Conservation (phyloP, 1,284 basidiomycete species). For the Ceratobasidium sp. region DNA sequence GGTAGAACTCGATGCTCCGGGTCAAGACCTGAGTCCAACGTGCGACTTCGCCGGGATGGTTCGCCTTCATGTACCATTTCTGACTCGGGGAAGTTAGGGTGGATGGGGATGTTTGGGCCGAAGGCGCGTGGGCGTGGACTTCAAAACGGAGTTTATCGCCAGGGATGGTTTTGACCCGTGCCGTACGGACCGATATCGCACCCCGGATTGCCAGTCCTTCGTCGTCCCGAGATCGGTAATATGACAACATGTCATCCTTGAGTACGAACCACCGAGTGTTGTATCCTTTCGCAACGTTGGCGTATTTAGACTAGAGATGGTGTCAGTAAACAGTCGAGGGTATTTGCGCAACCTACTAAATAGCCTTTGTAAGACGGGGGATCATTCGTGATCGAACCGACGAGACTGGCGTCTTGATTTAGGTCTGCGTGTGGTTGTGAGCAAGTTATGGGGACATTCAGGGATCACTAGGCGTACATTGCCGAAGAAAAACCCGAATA, state of each 20-base stretch:
- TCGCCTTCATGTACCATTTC: constrained; percentile 93
- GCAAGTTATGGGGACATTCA: constrained; percentile 5
- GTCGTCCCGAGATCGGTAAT: constrained; percentile 93
- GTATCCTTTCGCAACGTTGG: constrained; percentile 91
- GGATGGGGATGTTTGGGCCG: constrained; percentile 53
- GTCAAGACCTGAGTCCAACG: constrained; percentile 86
- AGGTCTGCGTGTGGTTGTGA: constrained; percentile 64
- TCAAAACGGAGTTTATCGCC: constrained; percentile 84
- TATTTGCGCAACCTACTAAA: constrained; percentile 56
- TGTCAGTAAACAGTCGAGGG: not conserved
- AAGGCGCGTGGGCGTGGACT: constrained; percentile 67
- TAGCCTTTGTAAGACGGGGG: constrained; percentile 83
- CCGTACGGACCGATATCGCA: constrained; percentile 89
- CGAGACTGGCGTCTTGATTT: constrained; percentile 79
- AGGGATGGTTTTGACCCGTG: constrained; percentile 67
- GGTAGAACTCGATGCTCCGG: constrained; percentile 77
- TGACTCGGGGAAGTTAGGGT: constrained; percentile 60
- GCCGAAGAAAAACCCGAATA: constrained; percentile 84
- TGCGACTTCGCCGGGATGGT: constrained; percentile 88
- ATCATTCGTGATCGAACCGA: constrained; percentile 64
- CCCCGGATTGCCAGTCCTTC: constrained; percentile 89
- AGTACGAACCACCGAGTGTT: constrained; percentile 96
- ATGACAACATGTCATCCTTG: constrained; percentile 85
- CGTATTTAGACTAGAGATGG: constrained; percentile 76
- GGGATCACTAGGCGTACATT: constrained; percentile 67